These are phyloP conservation scores for Penicillium sp. DNA, from an alignment of 2,329 filamentous ascomycete species.

Conservation along the genomic window DNA sequence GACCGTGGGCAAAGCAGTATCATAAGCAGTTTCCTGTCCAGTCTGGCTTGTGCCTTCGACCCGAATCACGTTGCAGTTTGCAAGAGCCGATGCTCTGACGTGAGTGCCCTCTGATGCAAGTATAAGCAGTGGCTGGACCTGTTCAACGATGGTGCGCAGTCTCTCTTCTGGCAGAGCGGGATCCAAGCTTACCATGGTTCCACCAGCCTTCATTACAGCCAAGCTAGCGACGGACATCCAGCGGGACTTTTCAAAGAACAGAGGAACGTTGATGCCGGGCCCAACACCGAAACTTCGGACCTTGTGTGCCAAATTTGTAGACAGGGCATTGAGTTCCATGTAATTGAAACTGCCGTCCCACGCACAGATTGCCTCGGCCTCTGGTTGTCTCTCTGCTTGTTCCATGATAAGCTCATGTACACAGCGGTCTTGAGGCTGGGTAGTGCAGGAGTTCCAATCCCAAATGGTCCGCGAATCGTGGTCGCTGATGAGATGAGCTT, in stretches of 20 bases:
- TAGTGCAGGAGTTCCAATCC: background rate
- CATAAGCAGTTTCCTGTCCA: background rate
- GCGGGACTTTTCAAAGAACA: background rate
- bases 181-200: background rate
- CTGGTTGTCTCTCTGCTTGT: background rate
- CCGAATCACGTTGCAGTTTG: background rate
- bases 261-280: background rate
- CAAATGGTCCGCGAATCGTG: background rate
- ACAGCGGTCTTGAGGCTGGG: background rate
- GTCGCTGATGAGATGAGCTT: background rate
- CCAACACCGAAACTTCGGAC: background rate
- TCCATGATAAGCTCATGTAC: background rate
- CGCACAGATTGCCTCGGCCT: background rate
- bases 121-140: background rate
- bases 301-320: background rate
- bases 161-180: background rate
- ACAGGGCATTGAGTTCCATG: background rate
- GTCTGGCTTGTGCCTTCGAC: background rate
- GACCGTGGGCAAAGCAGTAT: background rate
- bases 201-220: background rate
- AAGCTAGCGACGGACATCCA: background rate
- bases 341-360: background rate
- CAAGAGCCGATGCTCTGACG: background rate
- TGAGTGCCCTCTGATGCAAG: background rate
- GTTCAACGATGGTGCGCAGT: background rate